Base-by-base conservation (phyloP, 2,329 filamentous ascomycete species). In the Thelonectria discophora region DNA sequence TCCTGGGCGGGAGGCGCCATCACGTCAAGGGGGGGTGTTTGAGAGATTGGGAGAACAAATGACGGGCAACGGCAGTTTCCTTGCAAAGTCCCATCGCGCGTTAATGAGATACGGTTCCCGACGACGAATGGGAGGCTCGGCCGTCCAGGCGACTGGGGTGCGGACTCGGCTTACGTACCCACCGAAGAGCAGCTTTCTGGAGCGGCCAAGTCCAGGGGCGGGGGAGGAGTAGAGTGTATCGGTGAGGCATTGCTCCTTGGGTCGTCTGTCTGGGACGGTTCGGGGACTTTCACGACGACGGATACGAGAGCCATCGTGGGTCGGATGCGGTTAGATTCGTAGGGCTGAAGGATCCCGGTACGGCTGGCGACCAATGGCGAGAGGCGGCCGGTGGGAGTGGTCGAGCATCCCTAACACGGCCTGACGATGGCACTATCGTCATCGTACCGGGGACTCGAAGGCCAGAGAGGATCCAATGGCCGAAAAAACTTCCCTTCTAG, bases 301-400 rank as follows among this genome's bases (percentile, higher is more conserved):
- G 45, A 50, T 51, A 59, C 53, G 50, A 55, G 21, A 49, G 53
- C 62, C 6, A 63, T 69, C 61, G 60, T 9, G 48, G 37, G 40
- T 47, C 51, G 49, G 57, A 46, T 51, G 43, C 63, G 68, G 70
- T 59, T 61, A 61, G 69, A 62, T 64, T 65, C 69, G 64, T 73
- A 73, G 69, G 71, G 71, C 71, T 73, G 71, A 57, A 40, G 46
- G 20, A 15, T 30, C 27, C 47, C 21, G 27, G 71, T 67, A 66
- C 57, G 65, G 57, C 58, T 18, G 8, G 15, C 40, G 48, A 37
- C 27, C n/a, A 39, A 37, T 34, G 18, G 18, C 34, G 10, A 32
- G 30, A 6, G 30, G 5, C 20, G 45, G 45, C 9, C n/a, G 21
- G 7, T 27, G 45, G 21, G 20, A 27, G 45, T 21, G 17, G n/a